Conservation (phyloP, 495 filamentous ascomycete genomes). For the Annulohypoxylon nitens region DNA sequence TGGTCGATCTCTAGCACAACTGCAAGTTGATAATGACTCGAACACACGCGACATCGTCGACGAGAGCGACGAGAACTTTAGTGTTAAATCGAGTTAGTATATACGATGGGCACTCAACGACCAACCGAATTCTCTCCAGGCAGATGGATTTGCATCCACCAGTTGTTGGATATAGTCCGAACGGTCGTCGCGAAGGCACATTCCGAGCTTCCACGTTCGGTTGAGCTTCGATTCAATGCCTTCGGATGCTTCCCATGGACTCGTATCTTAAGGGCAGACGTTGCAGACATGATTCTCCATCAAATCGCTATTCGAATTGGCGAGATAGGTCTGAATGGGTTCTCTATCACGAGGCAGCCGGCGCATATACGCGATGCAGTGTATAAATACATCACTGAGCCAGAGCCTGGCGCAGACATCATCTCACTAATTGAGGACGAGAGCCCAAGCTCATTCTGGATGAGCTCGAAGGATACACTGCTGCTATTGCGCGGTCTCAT, state of each 20-base stretch:
- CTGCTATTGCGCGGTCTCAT: slow-evolving; percentile 73
- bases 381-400: slow-evolving; percentile 59
- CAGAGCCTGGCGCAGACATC: slow-evolving; percentile 45
- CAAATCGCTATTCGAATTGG: slow-evolving; percentile 55
- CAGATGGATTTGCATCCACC: slow-evolving; percentile 72
- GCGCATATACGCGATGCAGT: slow-evolving; percentile 53
- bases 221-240: slow-evolving; percentile 54
- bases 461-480: slow-evolving; percentile 56
- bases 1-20: slow-evolving; percentile 54
- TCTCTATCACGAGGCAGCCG: slow-evolving; percentile 59
- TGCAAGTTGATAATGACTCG: slow-evolving; percentile 58
- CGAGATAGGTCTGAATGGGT: slow-evolving; percentile 53
- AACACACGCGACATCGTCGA: slow-evolving; percentile 70
- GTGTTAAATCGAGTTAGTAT: slow-evolving; percentile 72
- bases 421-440: slow-evolving; percentile 54
- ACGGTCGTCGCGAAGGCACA: slow-evolving; percentile 42
- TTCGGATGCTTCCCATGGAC: slow-evolving; percentile 59
- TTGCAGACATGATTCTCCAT: slow-evolving; percentile 50
- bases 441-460: slow-evolving; percentile 50
- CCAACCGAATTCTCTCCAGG: slow-evolving; percentile 68
- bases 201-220: slow-evolving; percentile 48
- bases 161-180: slow-evolving; percentile 63
- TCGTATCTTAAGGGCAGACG: slow-evolving; percentile 57
- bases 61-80: slow-evolving; percentile 76
- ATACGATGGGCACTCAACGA: slow-evolving; percentile 72